Evolutionary conservation across 164 flowering plant genomes (phyloP), one percentile per base, ranked within the genome.

Genomic region (Magnolia sinica): DNA sequence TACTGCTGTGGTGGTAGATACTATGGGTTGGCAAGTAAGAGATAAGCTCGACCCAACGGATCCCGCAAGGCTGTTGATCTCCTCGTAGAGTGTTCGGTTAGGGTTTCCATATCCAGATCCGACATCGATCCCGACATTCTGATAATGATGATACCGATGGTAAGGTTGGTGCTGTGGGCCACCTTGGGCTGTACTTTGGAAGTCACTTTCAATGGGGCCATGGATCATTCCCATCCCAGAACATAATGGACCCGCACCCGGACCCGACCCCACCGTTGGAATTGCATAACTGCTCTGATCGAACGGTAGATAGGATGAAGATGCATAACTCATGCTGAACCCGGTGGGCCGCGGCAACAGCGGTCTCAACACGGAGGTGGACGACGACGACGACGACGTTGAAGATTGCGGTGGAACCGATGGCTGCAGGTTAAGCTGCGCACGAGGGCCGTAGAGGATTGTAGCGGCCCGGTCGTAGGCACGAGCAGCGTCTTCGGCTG

Each of bases 381-480:
- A 52, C 0, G 87, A 81, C 0, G 89, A 77, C 19, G 85, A 74
- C 7, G 86, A 31, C 2, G 81, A 61, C n/a, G 81, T 23, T 6
- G 85, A 76, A 11, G 83, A 75, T 31, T 76, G 76, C 71, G 29
- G 20, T 13, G 84, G 3, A 10, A 83, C 49, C 16, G 82, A 83
- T 1, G 95, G 92, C 65, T 87, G 91, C 29, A 95, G 87, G 70
- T 95, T 95, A 73, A 93, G 94, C 86, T 95, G 97, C 37, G 98
- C 98, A n/a, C 87, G 82, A 16, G 96, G 83, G 8, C 98, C 98
- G 78, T 91, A 90, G 64, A 95, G 90, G 23, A 90, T 79, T 22
- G 88, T 52, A 22, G 98, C 98, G 16, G 98, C 98, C 10, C 94
- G 93, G 85, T 95, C 98, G 74, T 95, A 95, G 24, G 98, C 98